Evolutionary conservation across 2,329 filamentous ascomycete species (phyloP), one percentile per base, ranked within the genome.

Genomic region (Aspergillus sp.): DNA sequence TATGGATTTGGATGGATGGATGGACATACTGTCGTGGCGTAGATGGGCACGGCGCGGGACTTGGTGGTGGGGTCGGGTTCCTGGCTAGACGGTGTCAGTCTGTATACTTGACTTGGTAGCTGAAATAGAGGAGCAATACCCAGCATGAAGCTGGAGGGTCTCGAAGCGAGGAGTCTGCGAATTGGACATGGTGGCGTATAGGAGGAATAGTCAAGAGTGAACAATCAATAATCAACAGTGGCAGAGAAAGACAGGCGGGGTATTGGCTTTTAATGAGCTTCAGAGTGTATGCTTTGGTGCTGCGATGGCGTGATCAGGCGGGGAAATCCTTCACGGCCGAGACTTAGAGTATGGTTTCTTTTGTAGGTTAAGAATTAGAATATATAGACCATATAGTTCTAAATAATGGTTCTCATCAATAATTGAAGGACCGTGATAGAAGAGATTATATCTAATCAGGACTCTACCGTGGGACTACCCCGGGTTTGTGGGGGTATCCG

Each of bases 41-140:
- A 97, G 70, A 99, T 97, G 49, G 94, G 94, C 7, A 97, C 91
- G 44, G 93, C 94, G 65, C 94, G 86, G 21, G 94, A 82, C 55
- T 95, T 93, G 57, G 93, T 96, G 2, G 86, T 72, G 21, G 88
- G 76, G 70, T 97, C 94, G 20, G 89, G 85, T 64, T 86, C 80
- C 63, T 96, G 89, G 57, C 91, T 95, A 56, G 17, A 43, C 41
- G 40, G 43, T n/a, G 31, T 57, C 52, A 56, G 53, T 45, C 38
- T 17, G 36, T n/a, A n/a, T 31, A 19, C n/a, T 11, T 10, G n/a
- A 16, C 23, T 16, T 13, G 16, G 25, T 38, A n/a, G 11, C 19
- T 17, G 25, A 13, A 10, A 14, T 3, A 16, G 42, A 25, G 45
- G n/a, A 6, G 19, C 69, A 78, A 65, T 83, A 89, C 86, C 89